A percentile compares a stretch with the other conserved stretches of the same genome.
Evolutionary conservation across 768 basidiomycete species (phyloP).

Genomic region (Porphyrellus cyaneotinctus): DNA sequence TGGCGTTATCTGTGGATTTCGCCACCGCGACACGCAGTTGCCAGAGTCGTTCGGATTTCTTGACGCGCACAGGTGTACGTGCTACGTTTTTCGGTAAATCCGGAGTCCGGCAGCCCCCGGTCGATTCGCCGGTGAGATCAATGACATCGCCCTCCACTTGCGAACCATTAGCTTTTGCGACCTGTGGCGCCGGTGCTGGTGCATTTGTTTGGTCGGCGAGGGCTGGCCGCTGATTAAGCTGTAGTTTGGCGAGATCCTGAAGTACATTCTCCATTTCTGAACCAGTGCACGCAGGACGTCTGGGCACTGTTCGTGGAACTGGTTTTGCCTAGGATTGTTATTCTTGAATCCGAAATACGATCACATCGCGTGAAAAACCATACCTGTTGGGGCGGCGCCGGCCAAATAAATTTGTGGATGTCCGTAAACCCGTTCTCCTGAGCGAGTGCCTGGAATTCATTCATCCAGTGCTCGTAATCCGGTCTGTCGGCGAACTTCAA

Average conservation of each 20-base stretch:
- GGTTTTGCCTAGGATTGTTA: conserved; percentile 28
- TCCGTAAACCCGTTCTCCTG: conserved; percentile 53
- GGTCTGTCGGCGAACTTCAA: conserved; percentile 66
- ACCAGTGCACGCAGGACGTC: conserved; percentile 27
- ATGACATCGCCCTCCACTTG: conserved; percentile 34
- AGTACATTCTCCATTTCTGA: conserved; percentile 54
- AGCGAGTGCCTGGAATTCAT: conserved; percentile 63
- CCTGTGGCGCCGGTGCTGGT: conserved; percentile 27
- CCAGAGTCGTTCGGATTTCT: conserved; percentile 47
- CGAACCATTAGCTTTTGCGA: conserved; percentile 28
- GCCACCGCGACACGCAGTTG: conserved; percentile 42
- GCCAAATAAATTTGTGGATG: conserved; percentile 68
- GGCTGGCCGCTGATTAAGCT: conserved; percentile 48
- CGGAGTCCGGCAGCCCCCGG: conserved; percentile 31
- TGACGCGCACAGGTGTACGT: conserved; percentile 31
- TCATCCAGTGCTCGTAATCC: conserved; percentile 62
- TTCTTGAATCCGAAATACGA: conserved; percentile 1
- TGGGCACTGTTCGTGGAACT: conserved; percentile 12
- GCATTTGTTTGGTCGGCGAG: conserved; percentile 51
- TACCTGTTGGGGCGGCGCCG: conserved; percentile 46
- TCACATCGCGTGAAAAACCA: neutral
- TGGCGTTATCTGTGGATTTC: conserved; percentile 49
- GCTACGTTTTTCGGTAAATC: conserved; percentile 19
- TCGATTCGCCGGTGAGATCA: conserved; percentile 40
- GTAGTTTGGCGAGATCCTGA: conserved; percentile 54